Evolutionary conservation across 2,329 filamentous ascomycete species (phyloP), one percentile per base, ranked within the genome.

Genomic region (Ophiostoma fasciatum): DNA sequence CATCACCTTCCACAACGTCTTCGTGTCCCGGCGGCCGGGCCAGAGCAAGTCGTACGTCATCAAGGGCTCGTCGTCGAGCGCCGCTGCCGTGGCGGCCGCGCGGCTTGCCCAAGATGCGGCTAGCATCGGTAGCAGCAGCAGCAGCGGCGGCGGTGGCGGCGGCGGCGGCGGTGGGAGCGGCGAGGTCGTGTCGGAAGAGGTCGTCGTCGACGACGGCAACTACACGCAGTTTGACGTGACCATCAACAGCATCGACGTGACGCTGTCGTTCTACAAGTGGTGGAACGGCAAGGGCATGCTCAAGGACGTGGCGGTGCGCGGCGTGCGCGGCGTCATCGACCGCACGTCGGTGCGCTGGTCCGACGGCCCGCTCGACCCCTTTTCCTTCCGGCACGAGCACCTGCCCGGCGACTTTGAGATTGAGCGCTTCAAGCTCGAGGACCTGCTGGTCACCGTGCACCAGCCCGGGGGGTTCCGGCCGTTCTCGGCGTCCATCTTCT

Each of bases 151-250:
- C n/a, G n/a, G n/a, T n/a, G n/a, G n/a, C n/a, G 27, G 19, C 35
- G 28, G 34, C 22, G 28, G 27, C 7, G 28, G 29, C 9, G 14
- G 14, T 12, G 11, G 11, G 15, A 5, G n/a, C 9, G 29, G 31
- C 12, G 19, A 23, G 15, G 41, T 32, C 2, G 20, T 12, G 70
- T 74, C 39, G 6, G 27, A 26, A 7, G 34, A 26, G n/a, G 64
- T 68, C 26, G 44, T 45, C 4, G 57, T 59, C 15, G 87, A 96
- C 50, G 88, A 96, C 51, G 84, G 82, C 14, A 98, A 98, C 52
- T 98, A 96, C 55, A 94, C 87, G 0, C 90, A 98, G 48, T 98
- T 94, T 48, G 90, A 98, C 51, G 65, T 98, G 13, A 94, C 85
- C 0, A 83, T 98, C 40, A 83, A 90, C 43, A 92, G 83, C 1